Evolutionary conservation across 2,329 filamentous ascomycete genomes (phyloP), one percentile per base, ranked within the genome.

Genomic region (Scytalidium lignicola): DNA sequence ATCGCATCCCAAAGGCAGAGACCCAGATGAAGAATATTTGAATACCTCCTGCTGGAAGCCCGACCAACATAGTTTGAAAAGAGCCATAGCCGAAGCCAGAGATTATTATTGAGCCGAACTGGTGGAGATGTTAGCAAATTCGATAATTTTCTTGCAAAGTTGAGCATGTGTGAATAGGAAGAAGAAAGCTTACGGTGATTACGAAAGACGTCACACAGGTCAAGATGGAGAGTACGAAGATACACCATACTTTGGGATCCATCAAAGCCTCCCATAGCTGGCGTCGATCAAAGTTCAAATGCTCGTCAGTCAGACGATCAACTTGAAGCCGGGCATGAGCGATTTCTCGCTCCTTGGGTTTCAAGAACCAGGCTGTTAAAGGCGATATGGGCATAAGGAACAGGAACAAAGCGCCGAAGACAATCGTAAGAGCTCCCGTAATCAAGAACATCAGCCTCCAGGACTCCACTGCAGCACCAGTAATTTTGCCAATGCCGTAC

Each of bases 381-480:
- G 74, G 73, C 0, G 70, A 69, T 39, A 61, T 66, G 0, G 75
- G 76, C 68, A 78, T 74, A 43, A 70, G 50, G 20, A 73, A 53
- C 49, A 68, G 72, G 59, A 79, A 78, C 1, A 67, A 48, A 0
- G 74, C 58, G 1, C 75, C 75, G 7, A 65, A 63, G 1, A 62
- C 59, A 2, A 65, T 55, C 0, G 75, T 78, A 7, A 76, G 51
- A 0, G 67, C 70, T n/a, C 75, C 75, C 49, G 71, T 76, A 12
- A 79, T 64, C 23, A 78, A 60, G 56, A 78, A 78, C 32, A 78
- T 58, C 0, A 66, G 60, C 28, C 73, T 62, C 75, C 75, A 79
- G 0, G 72, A 67, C 0, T 64, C 65, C 3, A 79, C 58, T 0
- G 63, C 46, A 2, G 71, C 56, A 2, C 58, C 56, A 0, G 52